These are phyloP conservation scores for Xylaria nigripes DNA, from an alignment of 495 filamentous ascomycete species.

Conservation along the genomic window DNA sequence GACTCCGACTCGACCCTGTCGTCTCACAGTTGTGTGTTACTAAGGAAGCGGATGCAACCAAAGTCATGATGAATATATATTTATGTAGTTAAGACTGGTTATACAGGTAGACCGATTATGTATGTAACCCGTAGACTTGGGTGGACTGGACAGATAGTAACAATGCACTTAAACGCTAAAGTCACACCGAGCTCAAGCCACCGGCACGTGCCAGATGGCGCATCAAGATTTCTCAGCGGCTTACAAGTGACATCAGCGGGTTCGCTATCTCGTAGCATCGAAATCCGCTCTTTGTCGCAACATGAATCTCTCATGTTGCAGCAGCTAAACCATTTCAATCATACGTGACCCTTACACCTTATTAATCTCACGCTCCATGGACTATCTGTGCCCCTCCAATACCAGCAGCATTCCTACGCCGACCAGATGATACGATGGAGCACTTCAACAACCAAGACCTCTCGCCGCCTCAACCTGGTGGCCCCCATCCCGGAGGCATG, in stretches of 20 bases:
- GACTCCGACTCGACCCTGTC: no score
- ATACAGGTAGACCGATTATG: no score
- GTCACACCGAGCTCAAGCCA: not conserved
- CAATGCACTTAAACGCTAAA: no score
- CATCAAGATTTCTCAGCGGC: not conserved
- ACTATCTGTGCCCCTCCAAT: not conserved
- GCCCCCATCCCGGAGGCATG: slow-evolving; percentile 20
- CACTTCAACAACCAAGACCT: slow-evolving; percentile 38
- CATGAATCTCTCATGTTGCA: slow-evolving; percentile 3
- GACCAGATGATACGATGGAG: slow-evolving; percentile 39
- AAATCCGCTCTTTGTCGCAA: not conserved
- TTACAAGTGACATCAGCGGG: slow-evolving; percentile 6
- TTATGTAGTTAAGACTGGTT: no score
- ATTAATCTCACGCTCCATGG: slow-evolving; percentile 1
- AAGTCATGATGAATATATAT: no score
- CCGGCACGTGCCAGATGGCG: slow-evolving; percentile 4
- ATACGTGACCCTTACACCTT: not conserved
- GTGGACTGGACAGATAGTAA: no score
- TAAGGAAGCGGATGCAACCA: no score
- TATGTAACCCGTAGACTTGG: no score
- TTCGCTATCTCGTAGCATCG: not conserved
- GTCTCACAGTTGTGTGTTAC: no score
- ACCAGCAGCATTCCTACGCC: not conserved
- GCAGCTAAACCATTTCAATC: not conserved
- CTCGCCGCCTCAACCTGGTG: slow-evolving; percentile 25